These are phyloP conservation scores for Gossypium stocksii DNA, from an alignment of 345 rosid genomes.

Conservation along the genomic window DNA sequence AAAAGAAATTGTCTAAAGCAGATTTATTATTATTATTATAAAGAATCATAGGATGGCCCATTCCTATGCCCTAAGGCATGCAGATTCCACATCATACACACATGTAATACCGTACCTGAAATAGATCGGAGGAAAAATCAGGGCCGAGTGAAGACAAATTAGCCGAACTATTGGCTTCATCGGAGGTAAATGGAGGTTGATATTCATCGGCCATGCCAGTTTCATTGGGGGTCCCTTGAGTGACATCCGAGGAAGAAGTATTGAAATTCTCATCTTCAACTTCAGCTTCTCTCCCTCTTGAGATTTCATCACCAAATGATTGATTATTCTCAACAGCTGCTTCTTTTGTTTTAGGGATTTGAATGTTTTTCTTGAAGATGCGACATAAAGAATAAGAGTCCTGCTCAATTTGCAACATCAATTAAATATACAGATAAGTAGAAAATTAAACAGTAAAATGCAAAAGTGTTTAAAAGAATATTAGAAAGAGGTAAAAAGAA, in stretches of 20 bases:
- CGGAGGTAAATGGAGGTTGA: conserved; percentile 34
- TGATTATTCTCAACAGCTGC: background rate
- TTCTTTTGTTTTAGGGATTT: conserved; percentile 38
- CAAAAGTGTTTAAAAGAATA: conserved; percentile 13
- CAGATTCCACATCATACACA: background rate
- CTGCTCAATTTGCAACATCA: conserved; percentile 21
- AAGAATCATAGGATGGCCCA: conserved; percentile 23
- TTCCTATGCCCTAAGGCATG: background rate
- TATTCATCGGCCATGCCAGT: conserved; percentile 4
- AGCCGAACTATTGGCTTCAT: conserved; percentile 55
- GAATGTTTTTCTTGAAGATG: conserved; percentile 58
- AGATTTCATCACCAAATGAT: conserved; percentile 21
- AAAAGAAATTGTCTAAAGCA: conserved; percentile 17
- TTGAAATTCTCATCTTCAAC: conserved; percentile 32
- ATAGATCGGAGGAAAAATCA: conserved; percentile 43
- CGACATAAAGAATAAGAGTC: conserved; percentile 78
- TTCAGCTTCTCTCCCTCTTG: conserved; percentile 25
- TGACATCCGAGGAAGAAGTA: conserved; percentile 54
- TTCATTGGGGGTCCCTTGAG: conserved; percentile 40
- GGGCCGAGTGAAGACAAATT: conserved; percentile 26
- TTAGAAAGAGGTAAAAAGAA: conserved; percentile 20
- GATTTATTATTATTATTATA: conserved; percentile 9
- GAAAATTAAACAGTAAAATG: background rate
- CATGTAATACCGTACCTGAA: conserved; percentile 28
- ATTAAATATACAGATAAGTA: background rate